phyloP scores from a whole-genome alignment of 2,329 filamentous ascomycete species.

The Scortechinia acanthostroma region DNA sequence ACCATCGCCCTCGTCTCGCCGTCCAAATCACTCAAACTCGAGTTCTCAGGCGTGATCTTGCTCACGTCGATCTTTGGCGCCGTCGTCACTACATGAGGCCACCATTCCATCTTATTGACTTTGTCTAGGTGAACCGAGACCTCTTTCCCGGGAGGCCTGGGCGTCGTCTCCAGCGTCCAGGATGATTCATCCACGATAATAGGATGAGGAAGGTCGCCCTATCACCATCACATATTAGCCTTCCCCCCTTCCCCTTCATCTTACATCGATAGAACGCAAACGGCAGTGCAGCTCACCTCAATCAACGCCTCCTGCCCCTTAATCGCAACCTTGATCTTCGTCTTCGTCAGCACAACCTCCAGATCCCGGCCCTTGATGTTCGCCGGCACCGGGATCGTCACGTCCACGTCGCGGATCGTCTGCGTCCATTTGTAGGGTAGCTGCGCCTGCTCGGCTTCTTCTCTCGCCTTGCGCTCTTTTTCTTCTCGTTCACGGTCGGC shows the following conservation, averaged over 20 bases:
- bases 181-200: conserved; percentile 82
- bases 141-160: conserved; percentile 54
- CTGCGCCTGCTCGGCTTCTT: conserved; percentile 78
- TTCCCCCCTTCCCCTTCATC: no score
- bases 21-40: conserved; percentile 84
- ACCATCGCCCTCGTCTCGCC: conserved; percentile 91
- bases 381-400: conserved; percentile 70
- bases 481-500: neutral
- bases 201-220: conserved; percentile 80
- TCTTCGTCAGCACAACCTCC: conserved; percentile 75
- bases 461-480: conserved; percentile 39
- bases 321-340: conserved; percentile 69
- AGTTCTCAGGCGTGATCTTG: conserved; percentile 90
- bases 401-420: conserved; percentile 79
- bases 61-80: conserved; percentile 90
- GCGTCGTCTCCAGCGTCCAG: conserved; percentile 76
- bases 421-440: conserved; percentile 98
- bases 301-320: conserved; percentile 85
- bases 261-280: neutral
- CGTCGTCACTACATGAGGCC: conserved; percentile 79
- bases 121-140: conserved; percentile 89
- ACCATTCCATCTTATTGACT: conserved; percentile 96
- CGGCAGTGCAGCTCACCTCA: conserved; percentile 50
- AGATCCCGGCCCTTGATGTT: conserved; percentile 82
- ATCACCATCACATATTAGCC: conserved; percentile 4